phyloP scores from a whole-genome alignment of 441 rosid species.

The Pelargonium fulgidum region DNA sequence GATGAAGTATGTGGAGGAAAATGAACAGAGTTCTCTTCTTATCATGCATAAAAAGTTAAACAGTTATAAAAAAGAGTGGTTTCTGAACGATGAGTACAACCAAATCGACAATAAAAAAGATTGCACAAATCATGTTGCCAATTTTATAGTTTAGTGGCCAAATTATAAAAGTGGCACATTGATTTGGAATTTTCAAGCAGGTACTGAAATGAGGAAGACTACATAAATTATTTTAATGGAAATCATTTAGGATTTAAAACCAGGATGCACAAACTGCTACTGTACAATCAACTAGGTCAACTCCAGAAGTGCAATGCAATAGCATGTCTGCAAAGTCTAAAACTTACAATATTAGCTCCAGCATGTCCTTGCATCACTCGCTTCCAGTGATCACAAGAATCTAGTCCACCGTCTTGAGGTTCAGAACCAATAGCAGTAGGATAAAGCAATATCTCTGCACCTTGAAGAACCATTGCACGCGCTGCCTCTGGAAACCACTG shows the following conservation, averaged over 20 bases:
- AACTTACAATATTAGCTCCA: slow-evolving; percentile 79
- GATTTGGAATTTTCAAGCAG: not conserved
- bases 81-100: not conserved
- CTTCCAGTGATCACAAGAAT: slow-evolving; percentile 85
- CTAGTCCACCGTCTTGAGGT: slow-evolving; percentile 84
- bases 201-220: slow-evolving; percentile 5
- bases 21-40: not conserved
- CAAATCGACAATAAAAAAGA: too few relatives aligned
- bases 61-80: not conserved
- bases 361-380: slow-evolving; percentile 98
- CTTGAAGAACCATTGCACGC: slow-evolving; percentile 78
- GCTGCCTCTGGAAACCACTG: slow-evolving; percentile 96
- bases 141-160: not conserved
- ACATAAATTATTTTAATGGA: not conserved
- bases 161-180: not conserved
- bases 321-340: slow-evolving; percentile 7
- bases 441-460: slow-evolving; percentile 78
- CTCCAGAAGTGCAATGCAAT: slow-evolving; percentile 13
- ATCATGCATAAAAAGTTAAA: not conserved
- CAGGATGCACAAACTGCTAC: slow-evolving; percentile 3
- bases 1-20: not conserved
- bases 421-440: slow-evolving; percentile 95
- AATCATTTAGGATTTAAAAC: not conserved
- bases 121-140: not conserved
- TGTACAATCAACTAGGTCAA: slow-evolving; percentile 2